Evolutionary conservation across 768 basidiomycete species (phyloP).

Genomic region (Dentipellis fragilis): DNA sequence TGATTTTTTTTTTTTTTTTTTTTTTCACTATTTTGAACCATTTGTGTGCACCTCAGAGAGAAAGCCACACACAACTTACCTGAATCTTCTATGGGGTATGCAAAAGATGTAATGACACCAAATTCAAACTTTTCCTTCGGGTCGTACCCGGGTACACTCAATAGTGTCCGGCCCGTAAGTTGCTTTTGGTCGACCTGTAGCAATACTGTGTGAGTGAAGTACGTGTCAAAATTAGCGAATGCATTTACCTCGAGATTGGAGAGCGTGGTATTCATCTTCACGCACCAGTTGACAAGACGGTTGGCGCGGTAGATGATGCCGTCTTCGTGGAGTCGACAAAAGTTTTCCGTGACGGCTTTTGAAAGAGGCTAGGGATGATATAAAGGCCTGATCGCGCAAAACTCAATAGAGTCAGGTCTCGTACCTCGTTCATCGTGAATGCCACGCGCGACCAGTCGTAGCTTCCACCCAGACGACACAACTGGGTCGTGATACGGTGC

Average conservation of each 20-base stretch:
- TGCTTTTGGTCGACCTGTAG: constrained; percentile 85
- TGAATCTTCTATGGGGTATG: constrained; percentile 81
- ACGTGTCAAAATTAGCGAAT: not conserved
- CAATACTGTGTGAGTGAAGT: not conserved
- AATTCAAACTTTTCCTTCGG: constrained; percentile 95
- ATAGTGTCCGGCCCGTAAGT: constrained; percentile 71
- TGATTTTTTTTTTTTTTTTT: too few species aligned
- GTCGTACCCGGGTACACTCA: constrained; percentile 92
- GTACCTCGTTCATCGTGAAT: constrained; percentile 89
- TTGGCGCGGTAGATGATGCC: constrained; percentile 93
- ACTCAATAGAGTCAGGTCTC: constrained; percentile 10
- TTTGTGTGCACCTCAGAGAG: not conserved
- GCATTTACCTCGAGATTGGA: constrained; percentile 87
- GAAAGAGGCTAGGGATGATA: constrained; percentile 38
- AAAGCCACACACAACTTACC: constrained; percentile 30
- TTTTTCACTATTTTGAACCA: constrained; percentile 52
- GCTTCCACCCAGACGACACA: constrained; percentile 81
- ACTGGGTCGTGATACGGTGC: constrained; percentile 81
- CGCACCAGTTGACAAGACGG: constrained; percentile 97
- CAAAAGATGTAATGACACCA: constrained; percentile 93
- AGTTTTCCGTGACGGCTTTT: constrained; percentile 84
- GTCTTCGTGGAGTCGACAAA: constrained; percentile 85
- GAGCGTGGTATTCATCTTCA: constrained; percentile 87
- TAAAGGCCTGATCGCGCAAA: too few species aligned
- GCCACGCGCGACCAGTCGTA: constrained; percentile 92